Evolutionary conservation across 768 basidiomycete species (phyloP), one percentile per base, ranked within the genome.

Genomic region (Lactifluus pinguis): DNA sequence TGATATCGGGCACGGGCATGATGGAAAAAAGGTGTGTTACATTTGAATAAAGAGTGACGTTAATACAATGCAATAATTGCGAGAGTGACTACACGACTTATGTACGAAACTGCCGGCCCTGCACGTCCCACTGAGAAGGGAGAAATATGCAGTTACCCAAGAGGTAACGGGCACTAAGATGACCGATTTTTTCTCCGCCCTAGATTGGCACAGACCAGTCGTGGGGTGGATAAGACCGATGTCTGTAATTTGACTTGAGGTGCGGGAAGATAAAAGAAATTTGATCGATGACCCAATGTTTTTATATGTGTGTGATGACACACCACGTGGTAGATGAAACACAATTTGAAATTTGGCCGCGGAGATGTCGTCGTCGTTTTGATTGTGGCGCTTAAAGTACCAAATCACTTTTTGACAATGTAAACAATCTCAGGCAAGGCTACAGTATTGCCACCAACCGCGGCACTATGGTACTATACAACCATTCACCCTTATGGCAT

Each of bases 171-270:
- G 65, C 65, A 64, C 63, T 66, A 49, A 66, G 65, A 66, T 48
- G 63, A 42, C 21, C 65, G 57, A 42, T 59, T 47, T 17, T n/a
- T 34, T 66, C 30, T 66, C 53, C 65, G 63, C 63, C 65, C 65
- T 66, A 57, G 63, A 49, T 64, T 66, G 65, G 65, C 65, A 64
- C 65, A 66, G 63, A 66, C 63, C 42, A 54, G 58, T 45, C 58
- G 9, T 57, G 58, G 49, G 17, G 47, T 34, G 29, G 9, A 5
- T 51, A 14, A 21, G 57, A 56, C 57, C 17, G 13, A 38, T 25
- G 65, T 15, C 65, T 66, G 65, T 52, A 66, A 66, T 66, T 66
- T 66, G 65, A 66, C 65, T 66, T 53, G 65, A 66, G 65, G 65
- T 66, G 65, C 65, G 65, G 15, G 11, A 32, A 30, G n/a, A 57